Percentiles rank a stretch among this genome's conserved stretches.
Evolutionary conservation across 2,329 filamentous ascomycete genomes (phyloP).

Genomic region (Fusarium sacchari): DNA sequence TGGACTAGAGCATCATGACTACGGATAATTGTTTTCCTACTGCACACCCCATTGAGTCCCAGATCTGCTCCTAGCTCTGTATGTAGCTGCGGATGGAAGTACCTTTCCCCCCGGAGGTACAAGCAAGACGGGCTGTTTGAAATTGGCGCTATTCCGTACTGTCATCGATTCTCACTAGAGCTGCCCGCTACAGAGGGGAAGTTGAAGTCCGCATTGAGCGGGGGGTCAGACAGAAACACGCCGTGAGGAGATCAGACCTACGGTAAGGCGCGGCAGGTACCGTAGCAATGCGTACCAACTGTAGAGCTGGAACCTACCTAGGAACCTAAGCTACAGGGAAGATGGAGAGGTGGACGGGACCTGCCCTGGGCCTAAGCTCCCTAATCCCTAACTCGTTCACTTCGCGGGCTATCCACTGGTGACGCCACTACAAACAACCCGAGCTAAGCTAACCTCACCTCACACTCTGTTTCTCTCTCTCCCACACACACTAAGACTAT

Average conservation of each 20-base stretch:
- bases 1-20: conserved; percentile 6
- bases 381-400: background rate
- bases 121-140: conserved; percentile 25
- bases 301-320: too few species aligned
- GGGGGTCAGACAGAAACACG: conserved; percentile 18
- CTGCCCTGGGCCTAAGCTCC: conserved; percentile 22
- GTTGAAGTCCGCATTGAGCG: conserved; percentile 24
- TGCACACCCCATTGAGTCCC: conserved; percentile 7
- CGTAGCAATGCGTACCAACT: conserved; percentile 4
- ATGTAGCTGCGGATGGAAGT: conserved; percentile 40
- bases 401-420: conserved; percentile 12
- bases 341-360: conserved; percentile 11
- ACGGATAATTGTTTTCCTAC: conserved; percentile 1
- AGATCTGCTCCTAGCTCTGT: conserved; percentile 7
- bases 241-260: conserved; percentile 24
- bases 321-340: background rate
- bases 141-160: conserved; percentile 33
- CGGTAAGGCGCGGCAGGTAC: conserved; percentile 22
- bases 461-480: background rate
- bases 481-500: conserved; percentile 8
- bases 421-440: conserved; percentile 33
- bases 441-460: conserved; percentile 25
- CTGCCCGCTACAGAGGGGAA: conserved; percentile 37
- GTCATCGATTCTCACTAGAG: conserved; percentile 9
- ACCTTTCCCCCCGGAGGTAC: conserved; percentile 38